A percentile compares a stretch with the other conserved stretches of the same genome.
phyloP scores from a whole-genome alignment of 129 eudicot species.

The Artemisia tridentata region DNA sequence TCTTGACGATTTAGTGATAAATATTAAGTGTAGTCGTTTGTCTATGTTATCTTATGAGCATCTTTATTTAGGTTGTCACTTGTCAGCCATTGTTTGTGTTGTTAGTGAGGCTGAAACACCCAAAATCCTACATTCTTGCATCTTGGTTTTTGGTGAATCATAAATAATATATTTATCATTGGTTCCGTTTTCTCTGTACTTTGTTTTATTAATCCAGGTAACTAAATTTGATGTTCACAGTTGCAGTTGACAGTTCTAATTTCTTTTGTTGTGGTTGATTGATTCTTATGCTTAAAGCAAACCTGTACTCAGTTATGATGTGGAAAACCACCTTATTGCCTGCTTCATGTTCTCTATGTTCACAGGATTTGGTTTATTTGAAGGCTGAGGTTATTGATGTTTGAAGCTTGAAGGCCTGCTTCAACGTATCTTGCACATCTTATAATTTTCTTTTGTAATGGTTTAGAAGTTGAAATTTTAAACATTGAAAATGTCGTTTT shows the following conservation, averaged over 20 bases:
- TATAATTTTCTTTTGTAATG: conserved; percentile 3
- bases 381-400: neutral
- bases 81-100: conserved; percentile 1
- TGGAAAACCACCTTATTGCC: neutral
- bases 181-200: too few relatives aligned
- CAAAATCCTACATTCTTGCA: neutral
- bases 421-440: conserved; percentile 4
- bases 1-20: neutral
- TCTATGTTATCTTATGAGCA: neutral
- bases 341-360: conserved; percentile 14
- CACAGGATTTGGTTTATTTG: conserved; percentile 20
- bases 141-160: neutral
- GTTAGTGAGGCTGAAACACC: conserved; percentile 4
- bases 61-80: neutral
- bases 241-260: neutral
- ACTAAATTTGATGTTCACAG: too few relatives aligned
- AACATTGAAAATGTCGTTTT: neutral
- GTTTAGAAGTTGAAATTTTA: conserved; percentile 10
- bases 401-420: too few relatives aligned
- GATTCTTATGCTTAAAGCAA: neutral
- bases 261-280: neutral
- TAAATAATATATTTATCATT: neutral
- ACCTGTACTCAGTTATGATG: neutral
- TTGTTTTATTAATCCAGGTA: too few relatives aligned
- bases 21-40: conserved; percentile 1